phyloP scores from a whole-genome alignment of 805 yeast species.

The Nematodospora valgi region DNA sequence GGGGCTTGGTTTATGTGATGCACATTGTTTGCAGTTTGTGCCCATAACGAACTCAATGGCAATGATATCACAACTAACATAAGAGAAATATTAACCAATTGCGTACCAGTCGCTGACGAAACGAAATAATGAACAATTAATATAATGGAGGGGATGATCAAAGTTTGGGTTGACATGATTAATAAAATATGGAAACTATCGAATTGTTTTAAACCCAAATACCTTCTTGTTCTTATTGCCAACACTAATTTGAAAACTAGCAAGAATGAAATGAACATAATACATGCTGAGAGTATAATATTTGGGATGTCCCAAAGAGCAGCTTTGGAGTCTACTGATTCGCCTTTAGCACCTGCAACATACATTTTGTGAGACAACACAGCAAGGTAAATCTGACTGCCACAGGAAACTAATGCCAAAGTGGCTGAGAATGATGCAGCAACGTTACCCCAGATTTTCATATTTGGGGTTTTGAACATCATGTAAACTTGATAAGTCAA shows the following conservation, averaged over 20 bases:
- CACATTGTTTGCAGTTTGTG: conserved; percentile 57
- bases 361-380: conserved; percentile 25
- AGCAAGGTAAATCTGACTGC: conserved; percentile 55
- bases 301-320: conserved; percentile 50
- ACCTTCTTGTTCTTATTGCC: conserved; percentile 72
- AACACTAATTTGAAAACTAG: conserved; percentile 60
- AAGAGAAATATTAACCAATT: conserved; percentile 49
- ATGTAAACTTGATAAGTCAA: conserved; percentile 69
- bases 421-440: conserved; percentile 36
- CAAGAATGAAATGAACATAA: conserved; percentile 58
- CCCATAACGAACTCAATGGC: conserved; percentile 90
- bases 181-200: conserved; percentile 76
- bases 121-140: conserved; percentile 41
- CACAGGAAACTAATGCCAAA: conserved; percentile 40
- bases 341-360: conserved; percentile 11
- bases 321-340: conserved; percentile 7
- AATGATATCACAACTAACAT: conserved; percentile 66
- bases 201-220: conserved; percentile 77
- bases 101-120: conserved; percentile 29
- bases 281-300: conserved; percentile 66
- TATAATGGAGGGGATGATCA: conserved; percentile 72
- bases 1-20: conserved; percentile 6
- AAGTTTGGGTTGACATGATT: conserved; percentile 79
- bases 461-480: conserved; percentile 62
- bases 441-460: conserved; percentile 36